Evolutionary conservation across 2,329 filamentous ascomycete genomes (phyloP).

Genomic region (Sordariomycetes sp.): DNA sequence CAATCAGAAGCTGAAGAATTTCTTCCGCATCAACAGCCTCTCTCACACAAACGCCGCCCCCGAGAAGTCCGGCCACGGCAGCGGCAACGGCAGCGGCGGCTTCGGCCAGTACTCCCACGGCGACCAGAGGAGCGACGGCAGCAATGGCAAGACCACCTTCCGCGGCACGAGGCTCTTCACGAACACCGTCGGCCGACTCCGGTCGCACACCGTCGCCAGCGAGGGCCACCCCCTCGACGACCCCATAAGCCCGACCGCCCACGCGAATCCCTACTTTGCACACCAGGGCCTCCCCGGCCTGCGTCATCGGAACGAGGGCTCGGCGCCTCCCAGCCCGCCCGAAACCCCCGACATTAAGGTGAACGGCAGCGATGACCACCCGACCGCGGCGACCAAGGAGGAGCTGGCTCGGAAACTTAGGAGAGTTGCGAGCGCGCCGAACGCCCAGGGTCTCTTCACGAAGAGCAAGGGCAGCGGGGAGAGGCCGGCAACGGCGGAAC

Average conservation of each 20-base stretch:
- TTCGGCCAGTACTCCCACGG: not conserved
- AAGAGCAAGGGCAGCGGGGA: slow-evolving; percentile 46
- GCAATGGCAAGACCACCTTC: slow-evolving; percentile 47
- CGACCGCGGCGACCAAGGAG: slow-evolving; percentile 75
- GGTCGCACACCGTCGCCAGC: slow-evolving; percentile 83
- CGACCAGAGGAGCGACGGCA: slow-evolving; percentile 11
- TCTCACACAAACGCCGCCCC: slow-evolving; percentile 42
- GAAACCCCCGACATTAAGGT: slow-evolving; percentile 76
- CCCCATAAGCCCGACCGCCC: slow-evolving; percentile 78
- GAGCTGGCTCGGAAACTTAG: slow-evolving; percentile 87
- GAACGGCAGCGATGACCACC: slow-evolving; percentile 57
- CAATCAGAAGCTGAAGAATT: slow-evolving; percentile 58
- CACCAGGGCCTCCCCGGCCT: slow-evolving; percentile 91
- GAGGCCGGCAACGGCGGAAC: slow-evolving; percentile 73
- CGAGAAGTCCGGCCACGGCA: slow-evolving; percentile 25
- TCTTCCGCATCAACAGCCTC: slow-evolving; percentile 56
- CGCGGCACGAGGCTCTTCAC: slow-evolving; percentile 84
- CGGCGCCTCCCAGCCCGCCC: slow-evolving; percentile 83
- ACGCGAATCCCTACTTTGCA: slow-evolving; percentile 94
- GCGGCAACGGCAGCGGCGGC: slow-evolving; percentile 8
- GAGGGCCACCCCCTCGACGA: slow-evolving; percentile 89
- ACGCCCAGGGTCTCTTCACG: slow-evolving; percentile 84
- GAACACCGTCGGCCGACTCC: slow-evolving; percentile 73
- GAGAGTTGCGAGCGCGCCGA: slow-evolving; percentile 90
- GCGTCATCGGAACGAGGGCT: slow-evolving; percentile 89